Conservation (phyloP, 2,329 filamentous ascomycete species). For the Stagonosporopsis vannaccii region DNA sequence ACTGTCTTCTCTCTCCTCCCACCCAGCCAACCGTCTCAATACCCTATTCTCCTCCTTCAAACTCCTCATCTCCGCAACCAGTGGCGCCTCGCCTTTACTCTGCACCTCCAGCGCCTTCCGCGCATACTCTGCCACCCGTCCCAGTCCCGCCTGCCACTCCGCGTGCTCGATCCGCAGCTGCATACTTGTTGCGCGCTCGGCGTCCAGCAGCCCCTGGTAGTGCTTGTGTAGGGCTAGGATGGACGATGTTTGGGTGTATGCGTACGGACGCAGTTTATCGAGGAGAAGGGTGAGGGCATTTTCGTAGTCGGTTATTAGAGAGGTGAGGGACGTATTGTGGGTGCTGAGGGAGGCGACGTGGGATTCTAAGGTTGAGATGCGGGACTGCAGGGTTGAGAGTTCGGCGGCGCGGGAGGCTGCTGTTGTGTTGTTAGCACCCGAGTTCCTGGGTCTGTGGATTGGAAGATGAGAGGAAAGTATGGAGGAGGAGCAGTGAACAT, state of each 20-base stretch:
- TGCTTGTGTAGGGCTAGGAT: conserved; percentile 56
- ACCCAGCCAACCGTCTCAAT: conserved; percentile 54
- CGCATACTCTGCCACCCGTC: conserved; percentile 53
- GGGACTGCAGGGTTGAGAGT: conserved; percentile 39
- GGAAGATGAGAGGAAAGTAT: not conserved
- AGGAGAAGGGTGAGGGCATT: conserved; percentile 49
- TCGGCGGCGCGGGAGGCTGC: conserved; percentile 43
- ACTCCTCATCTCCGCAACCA: conserved; percentile 49
- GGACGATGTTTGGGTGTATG: conserved; percentile 35
- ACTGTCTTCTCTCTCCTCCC: conserved; percentile 52
- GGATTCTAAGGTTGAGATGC: conserved; percentile 41
- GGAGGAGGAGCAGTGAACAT: not conserved
- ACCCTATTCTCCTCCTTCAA: conserved; percentile 59
- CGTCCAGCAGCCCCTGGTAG: conserved; percentile 55
- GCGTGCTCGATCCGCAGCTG: conserved; percentile 57
- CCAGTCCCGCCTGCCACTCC: conserved; percentile 57
- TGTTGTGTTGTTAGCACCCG: conserved; percentile 18
- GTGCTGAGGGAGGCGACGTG: conserved; percentile 33
- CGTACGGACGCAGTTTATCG: conserved; percentile 45
- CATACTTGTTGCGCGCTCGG: conserved; percentile 54
- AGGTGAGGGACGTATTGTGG: conserved; percentile 34
- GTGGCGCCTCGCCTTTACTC: conserved; percentile 47
- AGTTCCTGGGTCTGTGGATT: not conserved
- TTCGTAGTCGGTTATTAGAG: conserved; percentile 53
- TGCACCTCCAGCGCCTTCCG: conserved; percentile 49